Conservation (phyloP, 805 yeast species). For the Candida verbasci region DNA sequence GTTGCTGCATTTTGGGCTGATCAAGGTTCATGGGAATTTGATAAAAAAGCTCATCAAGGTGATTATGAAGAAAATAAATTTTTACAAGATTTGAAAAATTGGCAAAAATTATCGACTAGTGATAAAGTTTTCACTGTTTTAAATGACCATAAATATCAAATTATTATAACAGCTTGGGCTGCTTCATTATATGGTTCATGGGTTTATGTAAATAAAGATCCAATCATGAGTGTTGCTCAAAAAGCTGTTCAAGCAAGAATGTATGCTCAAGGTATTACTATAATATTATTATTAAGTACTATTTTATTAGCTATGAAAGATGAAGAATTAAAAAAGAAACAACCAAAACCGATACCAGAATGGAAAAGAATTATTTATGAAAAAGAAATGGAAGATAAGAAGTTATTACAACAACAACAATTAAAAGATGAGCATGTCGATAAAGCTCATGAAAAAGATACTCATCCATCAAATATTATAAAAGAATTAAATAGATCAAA, state of each 20-base stretch:
- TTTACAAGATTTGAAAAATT: conserved; percentile 30
- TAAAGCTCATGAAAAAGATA: conserved; percentile 2
- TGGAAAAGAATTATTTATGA: conserved; percentile 30
- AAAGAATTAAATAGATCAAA: conserved; percentile 2
- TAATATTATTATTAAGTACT: conserved; percentile 63
- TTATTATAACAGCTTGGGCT: conserved; percentile 35
- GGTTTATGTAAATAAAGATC: conserved; percentile 67
- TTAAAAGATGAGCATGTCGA: conserved; percentile 2
- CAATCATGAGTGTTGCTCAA: conserved; percentile 69
- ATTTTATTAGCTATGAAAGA: conserved; percentile 64
- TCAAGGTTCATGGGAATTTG: conserved; percentile 42
- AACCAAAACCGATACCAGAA: conserved; percentile 32
- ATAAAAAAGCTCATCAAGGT: conserved; percentile 30
- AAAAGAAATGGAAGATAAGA: conserved; percentile 16
- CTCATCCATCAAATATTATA: conserved; percentile 2
- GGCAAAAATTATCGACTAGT: conserved; percentile 27
- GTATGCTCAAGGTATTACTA: conserved; percentile 84
- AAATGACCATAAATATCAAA: conserved; percentile 31
- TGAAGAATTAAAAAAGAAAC: conserved; percentile 42
- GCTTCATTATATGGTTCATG: conserved; percentile 61
- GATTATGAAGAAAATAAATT: conserved; percentile 22
- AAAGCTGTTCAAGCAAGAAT: conserved; percentile 85
- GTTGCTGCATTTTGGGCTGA: conserved; percentile 39
- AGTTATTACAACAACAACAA: conserved; percentile 6
- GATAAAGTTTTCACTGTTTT: conserved; percentile 28